Evolutionary conservation across 805 yeast genomes (phyloP), one percentile per base, ranked within the genome.

Genomic region (Allodekkera sacchari): DNA sequence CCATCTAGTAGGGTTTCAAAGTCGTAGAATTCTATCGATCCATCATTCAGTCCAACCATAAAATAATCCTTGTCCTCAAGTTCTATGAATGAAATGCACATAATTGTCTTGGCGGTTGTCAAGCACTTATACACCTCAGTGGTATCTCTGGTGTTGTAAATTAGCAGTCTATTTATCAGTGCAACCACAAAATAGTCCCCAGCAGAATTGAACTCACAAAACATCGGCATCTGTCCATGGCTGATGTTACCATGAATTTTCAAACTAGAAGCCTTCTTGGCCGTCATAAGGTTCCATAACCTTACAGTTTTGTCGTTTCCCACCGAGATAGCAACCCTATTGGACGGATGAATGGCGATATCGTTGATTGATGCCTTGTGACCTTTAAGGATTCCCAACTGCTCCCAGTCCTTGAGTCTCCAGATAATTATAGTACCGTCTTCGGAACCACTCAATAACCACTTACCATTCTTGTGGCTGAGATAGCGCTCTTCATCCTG

Each of bases 401-500:
- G 68, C 52, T 92, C 97, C 98, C 98, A 92, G 59, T 92, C 98
- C 54, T 83, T 85, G 3, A 92, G 82, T 55, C 97, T 68, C 98
- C 98, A 92, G 25, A 92, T 71, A 32, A 85, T 73, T 28, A 92
- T 76, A 37, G 77, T 79, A 16, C 96, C 94, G 53, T 92, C 97
- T 27, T 83, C 95, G 2, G 88, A 82, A 1, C 92, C 95, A 9
- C 94, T 80, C 17, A 92, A 59, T 22, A 92, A 66, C 98, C 98
- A 92, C 50, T 79, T 85, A 3, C 85, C 87, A n/a, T 66, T 57
- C 33, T 68, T 68, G 31, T 53, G 59, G 9, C 42, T 35, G 10
- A 44, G 38, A 24, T 38, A 50, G 26, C 15, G 14, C 4, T 17
- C 43, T 5, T 34, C 38, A 7, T 39, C 32, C 13, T 39, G 40